Evolutionary conservation across 2,329 filamentous ascomycete genomes (phyloP), one percentile per base, ranked within the genome.

Genomic region (Biscogniauxia mediterranea): DNA sequence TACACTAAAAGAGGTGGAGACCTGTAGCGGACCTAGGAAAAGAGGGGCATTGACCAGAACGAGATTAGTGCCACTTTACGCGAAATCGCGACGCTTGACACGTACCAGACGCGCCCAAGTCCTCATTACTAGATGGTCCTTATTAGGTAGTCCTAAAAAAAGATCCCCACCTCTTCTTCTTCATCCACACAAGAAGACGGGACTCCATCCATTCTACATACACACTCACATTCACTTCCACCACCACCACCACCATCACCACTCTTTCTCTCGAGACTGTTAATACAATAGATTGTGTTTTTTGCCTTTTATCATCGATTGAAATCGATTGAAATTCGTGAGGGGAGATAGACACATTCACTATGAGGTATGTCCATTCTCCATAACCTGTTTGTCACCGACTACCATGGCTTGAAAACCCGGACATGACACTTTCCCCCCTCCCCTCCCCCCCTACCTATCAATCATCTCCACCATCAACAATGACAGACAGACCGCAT

Each of bases 21-120:
- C 5, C 5, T 23, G 23, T 23, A 3, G 23, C 23, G 23, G 23
- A 23, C 23, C 23, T 23, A 32, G 28, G 28, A 9, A 9, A 32
- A 32, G 28, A 32, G 28, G 11, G 28, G 11, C 28, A 32, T 2
- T 32, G 7, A 4, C 28, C 5, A 23, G 23, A 71, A 61, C 0
- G 8, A 68, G 74, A n/a, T 61, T 76, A 76, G 75, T 65, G 68
- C 68, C 76, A 80, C 76, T 82, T 79, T 76, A 82, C 79, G 79
- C 79, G 80, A 73, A 60, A 9, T 59, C 59, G 55, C 58, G 56
- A 53, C 11, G 28, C 8, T 17, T 20, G 28, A 60, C 65, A 65
- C 64, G 59, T 62, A 60, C 58, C 28, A 9, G 53, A 69, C 72
- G 70, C 73, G 73, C 56, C 17, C 5, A 54, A 54, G 25, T 54